Evolutionary conservation across 2,329 filamentous ascomycete species (phyloP).

Genomic region (Macrophomina tecta): DNA sequence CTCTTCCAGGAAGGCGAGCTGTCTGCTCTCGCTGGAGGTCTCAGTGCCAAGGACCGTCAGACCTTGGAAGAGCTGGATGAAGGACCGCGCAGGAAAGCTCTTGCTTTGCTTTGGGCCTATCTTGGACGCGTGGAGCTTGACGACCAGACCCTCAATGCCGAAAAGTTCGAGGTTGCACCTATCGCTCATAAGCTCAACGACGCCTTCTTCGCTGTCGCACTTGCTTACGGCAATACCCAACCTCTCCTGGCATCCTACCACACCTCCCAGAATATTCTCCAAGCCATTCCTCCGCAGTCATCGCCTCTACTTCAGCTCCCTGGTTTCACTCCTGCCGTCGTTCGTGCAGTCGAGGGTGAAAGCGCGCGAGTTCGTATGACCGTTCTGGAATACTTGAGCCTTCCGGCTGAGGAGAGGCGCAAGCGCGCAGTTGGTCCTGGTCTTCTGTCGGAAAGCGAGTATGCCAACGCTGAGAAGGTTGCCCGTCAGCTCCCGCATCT

Average conservation of each 20-base stretch:
- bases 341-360: conserved; percentile 73
- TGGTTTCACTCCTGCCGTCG: conserved; percentile 72
- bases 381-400: conserved; percentile 86
- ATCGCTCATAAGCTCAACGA: conserved; percentile 85
- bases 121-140: conserved; percentile 85
- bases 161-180: conserved; percentile 89
- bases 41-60: conserved; percentile 76
- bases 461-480: conserved; percentile 74
- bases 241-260: conserved; percentile 84
- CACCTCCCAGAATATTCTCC: conserved; percentile 84
- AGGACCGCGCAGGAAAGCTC: conserved; percentile 79
- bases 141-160: conserved; percentile 75
- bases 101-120: conserved; percentile 94
- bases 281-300: conserved; percentile 81
- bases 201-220: conserved; percentile 82
- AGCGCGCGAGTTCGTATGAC: conserved; percentile 67
- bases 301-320: conserved; percentile 93
- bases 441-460: conserved; percentile 77
- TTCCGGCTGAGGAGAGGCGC: conserved; percentile 76
- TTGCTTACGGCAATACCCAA: conserved; percentile 83
- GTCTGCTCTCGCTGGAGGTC: conserved; percentile 60
- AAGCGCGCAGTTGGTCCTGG: conserved; percentile 71
- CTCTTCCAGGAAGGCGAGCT: conserved; percentile 67
- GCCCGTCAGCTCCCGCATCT: conserved; percentile 85
- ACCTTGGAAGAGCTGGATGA: conserved; percentile 82